Evolutionary conservation across 2,329 filamentous ascomycete species (phyloP), one percentile per base, ranked within the genome.

Genomic region (Trichoderma atroviride): DNA sequence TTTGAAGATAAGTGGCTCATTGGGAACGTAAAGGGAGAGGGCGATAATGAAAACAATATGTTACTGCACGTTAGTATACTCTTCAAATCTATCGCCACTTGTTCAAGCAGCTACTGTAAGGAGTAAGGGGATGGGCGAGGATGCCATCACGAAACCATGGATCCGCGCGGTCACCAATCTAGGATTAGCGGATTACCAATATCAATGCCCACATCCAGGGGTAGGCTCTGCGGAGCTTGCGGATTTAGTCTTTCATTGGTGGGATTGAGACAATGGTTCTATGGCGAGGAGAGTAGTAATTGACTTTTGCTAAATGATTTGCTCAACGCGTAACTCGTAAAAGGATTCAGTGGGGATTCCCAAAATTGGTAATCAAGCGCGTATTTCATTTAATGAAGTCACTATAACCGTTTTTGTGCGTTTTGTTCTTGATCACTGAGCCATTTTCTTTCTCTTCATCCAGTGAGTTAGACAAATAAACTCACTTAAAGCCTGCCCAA

Each of bases 101-200:
- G 27, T 33, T 43, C 43, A 56, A 65, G 11, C n/a, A 22, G n/a
- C 43, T n/a, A 5, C 5, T 10, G 24, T n/a, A 65, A 5, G 11
- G 7, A 6, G 9, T 4, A 16, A 13, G n/a, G 22, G 27, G 6
- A 4, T 10, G 19, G 33, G 35, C 16, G 27, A 16, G 27, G 27
- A 5, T 22, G 29, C 33, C 29, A 31, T 31, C n/a, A 29, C 53
- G 14, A 35, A 66, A 58, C 4, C 4, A 24, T 40, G n/a, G 13
- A 33, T 58, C 63, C 63, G 63, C 63, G 63, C 63, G 63, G 63
- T 50, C 63, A n/a, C 63, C 63, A 19, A 37, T 47, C 9, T 50
- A 19, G 63, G 63, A 14, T 66, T 66, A 66, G 63, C 35, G 43
- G 53, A 10, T 65, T 33, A 22, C 22, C 33, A 43, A 56, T 31